Conservation (phyloP, 2,329 filamentous ascomycete species). For the Arthroderma sp. region DNA sequence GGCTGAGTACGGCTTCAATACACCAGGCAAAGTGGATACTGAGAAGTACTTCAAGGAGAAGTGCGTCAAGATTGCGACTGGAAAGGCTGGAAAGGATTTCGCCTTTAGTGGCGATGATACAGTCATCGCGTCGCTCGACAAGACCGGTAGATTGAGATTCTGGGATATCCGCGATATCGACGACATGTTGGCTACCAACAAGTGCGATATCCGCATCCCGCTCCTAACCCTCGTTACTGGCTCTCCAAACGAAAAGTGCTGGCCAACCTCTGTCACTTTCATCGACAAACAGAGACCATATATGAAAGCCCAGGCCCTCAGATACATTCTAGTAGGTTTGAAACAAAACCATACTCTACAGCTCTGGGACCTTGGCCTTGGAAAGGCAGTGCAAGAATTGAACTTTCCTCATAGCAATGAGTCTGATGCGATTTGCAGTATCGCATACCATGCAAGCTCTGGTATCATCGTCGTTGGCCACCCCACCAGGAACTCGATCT, state of each 20-base stretch:
- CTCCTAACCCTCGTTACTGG: slow-evolving; percentile 78
- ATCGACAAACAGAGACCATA: slow-evolving; percentile 94
- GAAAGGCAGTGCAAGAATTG: slow-evolving; percentile 92
- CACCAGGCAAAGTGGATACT: slow-evolving; percentile 56
- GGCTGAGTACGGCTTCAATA: slow-evolving; percentile 39
- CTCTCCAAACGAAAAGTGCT: slow-evolving; percentile 80
- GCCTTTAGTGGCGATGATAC: slow-evolving; percentile 94
- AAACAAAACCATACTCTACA: slow-evolving; percentile 98
- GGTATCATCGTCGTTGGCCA: slow-evolving; percentile 93
- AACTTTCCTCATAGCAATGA: slow-evolving; percentile 93
- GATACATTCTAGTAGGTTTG: slow-evolving; percentile 94
- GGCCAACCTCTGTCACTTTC: slow-evolving; percentile 90
- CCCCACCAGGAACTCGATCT: slow-evolving; percentile 92
- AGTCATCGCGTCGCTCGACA: slow-evolving; percentile 88
- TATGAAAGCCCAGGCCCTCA: slow-evolving; percentile 73
- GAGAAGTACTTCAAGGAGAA: slow-evolving; percentile 79
- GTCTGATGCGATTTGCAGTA: slow-evolving; percentile 93
- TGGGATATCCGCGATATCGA: slow-evolving; percentile 86
- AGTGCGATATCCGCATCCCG: slow-evolving; percentile 68
- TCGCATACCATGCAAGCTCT: slow-evolving; percentile 82
- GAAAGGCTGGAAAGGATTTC: slow-evolving; percentile 97
- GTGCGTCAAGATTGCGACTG: slow-evolving; percentile 85
- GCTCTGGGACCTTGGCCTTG: slow-evolving; percentile 91
- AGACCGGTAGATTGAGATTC: slow-evolving; percentile 91
- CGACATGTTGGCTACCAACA: slow-evolving; percentile 35